Percentiles rank a stretch among this genome's conserved stretches.
Evolutionary conservation across 768 basidiomycete genomes (phyloP).

Genomic region (Lyophyllum atratum): DNA sequence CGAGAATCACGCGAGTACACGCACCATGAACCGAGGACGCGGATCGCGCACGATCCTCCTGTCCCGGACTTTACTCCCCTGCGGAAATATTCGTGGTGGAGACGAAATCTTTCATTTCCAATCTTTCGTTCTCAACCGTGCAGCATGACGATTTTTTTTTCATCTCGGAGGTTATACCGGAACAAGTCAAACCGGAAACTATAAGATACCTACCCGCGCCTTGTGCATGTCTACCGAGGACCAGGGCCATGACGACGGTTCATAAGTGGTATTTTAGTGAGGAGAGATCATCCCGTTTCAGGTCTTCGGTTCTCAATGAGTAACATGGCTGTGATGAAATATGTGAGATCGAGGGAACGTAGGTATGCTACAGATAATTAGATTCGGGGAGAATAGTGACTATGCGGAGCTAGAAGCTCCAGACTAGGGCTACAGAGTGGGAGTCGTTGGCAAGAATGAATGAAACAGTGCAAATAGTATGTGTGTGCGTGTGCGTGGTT

Average conservation of each 20-base stretch:
- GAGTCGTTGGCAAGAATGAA: neutral
- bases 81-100: no score
- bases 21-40: neutral
- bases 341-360: neutral
- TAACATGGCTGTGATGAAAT: neutral
- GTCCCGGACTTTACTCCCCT: neutral
- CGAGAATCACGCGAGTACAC: neutral
- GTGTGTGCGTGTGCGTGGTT: constrained; percentile 2
- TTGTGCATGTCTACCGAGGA: neutral
- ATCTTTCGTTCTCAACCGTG: neutral
- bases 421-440: constrained; percentile 28
- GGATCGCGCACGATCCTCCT: neutral
- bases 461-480: constrained; percentile 11
- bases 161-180: neutral
- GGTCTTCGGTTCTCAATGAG: neutral
- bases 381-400: neutral
- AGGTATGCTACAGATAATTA: neutral
- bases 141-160: neutral
- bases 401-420: constrained; percentile 15
- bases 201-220: neutral
- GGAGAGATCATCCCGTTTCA: neutral
- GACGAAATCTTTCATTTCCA: no score
- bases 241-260: neutral
- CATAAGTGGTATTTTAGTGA: neutral
- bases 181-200: neutral